Percentiles rank a stretch among this genome's conserved stretches.
phyloP scores from a whole-genome alignment of 768 basidiomycete genomes.

The Mycena polygramma region DNA sequence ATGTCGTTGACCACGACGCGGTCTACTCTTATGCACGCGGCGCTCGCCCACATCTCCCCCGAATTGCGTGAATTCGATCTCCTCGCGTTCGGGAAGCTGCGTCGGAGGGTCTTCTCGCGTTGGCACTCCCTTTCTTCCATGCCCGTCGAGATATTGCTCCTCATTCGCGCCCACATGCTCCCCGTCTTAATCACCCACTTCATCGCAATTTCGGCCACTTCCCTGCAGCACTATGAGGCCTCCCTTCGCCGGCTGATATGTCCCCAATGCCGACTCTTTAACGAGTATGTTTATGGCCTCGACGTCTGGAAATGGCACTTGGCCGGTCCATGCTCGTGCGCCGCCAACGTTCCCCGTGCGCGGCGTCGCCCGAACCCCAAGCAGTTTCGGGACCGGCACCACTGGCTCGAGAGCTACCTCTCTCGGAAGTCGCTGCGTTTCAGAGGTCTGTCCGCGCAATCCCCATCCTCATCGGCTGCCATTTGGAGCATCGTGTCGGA shows the following conservation, averaged over 20 bases:
- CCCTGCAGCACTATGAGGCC: conserved; percentile 57
- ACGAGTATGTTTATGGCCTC: conserved; percentile 52
- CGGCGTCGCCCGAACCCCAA: conserved; percentile 38
- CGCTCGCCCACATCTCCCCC: conserved; percentile 63
- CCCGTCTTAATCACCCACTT: conserved; percentile 57
- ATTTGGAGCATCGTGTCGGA: conserved; percentile 60
- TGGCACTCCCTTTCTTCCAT: conserved; percentile 43
- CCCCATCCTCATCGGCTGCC: conserved; percentile 38
- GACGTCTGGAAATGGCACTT: conserved; percentile 53
- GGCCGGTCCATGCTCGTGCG: conserved; percentile 52
- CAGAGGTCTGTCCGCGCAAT: conserved; percentile 39
- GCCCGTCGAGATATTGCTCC: conserved; percentile 66
- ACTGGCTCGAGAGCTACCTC: conserved; percentile 63
- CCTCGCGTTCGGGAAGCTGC: conserved; percentile 44
- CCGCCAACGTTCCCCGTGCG: conserved; percentile 61
- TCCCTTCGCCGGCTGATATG: conserved; percentile 55
- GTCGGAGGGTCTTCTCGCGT: conserved; percentile 16
- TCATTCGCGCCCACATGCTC: conserved; percentile 64
- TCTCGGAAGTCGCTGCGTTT: conserved; percentile 52
- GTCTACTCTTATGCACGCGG: conserved; percentile 63
- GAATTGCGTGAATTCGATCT: conserved; percentile 59
- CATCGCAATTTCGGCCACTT: conserved; percentile 55
- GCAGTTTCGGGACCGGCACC: conserved; percentile 55
- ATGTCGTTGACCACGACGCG: conserved; percentile 54
- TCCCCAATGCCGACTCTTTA: conserved; percentile 51